These are phyloP conservation scores for Pilaira anomala DNA, from an alignment of 192 early-diverging fungal species.

Conservation along the genomic window DNA sequence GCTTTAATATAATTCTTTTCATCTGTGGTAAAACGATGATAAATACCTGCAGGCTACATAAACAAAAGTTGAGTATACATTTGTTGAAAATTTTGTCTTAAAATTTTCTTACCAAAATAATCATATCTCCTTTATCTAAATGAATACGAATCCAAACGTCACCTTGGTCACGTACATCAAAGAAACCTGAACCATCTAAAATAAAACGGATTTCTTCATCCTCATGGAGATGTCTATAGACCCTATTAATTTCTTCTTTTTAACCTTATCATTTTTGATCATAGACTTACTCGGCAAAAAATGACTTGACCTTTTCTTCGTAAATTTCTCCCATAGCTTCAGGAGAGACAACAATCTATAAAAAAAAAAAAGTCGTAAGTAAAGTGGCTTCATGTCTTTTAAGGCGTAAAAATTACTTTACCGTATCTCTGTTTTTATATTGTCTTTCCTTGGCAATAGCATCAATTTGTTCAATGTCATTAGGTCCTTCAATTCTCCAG, in stretches of 20 bases:
- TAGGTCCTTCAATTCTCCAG: slow-evolving; percentile 51
- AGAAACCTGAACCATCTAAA: slow-evolving; percentile 88
- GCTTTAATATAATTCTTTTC: slow-evolving; percentile 81
- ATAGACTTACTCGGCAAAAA: slow-evolving; percentile 75
- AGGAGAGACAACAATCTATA: slow-evolving; percentile 76
- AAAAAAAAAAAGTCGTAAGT: too few relatives aligned
- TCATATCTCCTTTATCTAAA: slow-evolving; percentile 70
- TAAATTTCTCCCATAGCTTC: slow-evolving; percentile 78
- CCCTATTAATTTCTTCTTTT: not conserved
- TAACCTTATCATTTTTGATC: not conserved
- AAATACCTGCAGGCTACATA: slow-evolving; percentile 83
- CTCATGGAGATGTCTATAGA: slow-evolving; percentile 80
- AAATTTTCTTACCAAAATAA: slow-evolving; percentile 65
- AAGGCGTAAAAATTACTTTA: slow-evolving; percentile 27
- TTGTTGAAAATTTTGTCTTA: not conserved
- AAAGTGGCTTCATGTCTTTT: not conserved
- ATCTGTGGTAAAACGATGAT: slow-evolving; percentile 95
- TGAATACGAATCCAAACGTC: slow-evolving; percentile 87
- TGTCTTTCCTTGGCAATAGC: slow-evolving; percentile 65
- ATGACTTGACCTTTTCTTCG: slow-evolving; percentile 89
- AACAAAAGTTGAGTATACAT: not conserved
- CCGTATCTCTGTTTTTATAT: slow-evolving; percentile 92
- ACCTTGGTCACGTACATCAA: slow-evolving; percentile 69
- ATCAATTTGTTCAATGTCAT: slow-evolving; percentile 63
- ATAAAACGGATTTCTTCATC: slow-evolving; percentile 97